Evolutionary conservation across 441 rosid species (phyloP), one percentile per base, ranked within the genome.

Genomic region (Isatis lusitanica): DNA sequence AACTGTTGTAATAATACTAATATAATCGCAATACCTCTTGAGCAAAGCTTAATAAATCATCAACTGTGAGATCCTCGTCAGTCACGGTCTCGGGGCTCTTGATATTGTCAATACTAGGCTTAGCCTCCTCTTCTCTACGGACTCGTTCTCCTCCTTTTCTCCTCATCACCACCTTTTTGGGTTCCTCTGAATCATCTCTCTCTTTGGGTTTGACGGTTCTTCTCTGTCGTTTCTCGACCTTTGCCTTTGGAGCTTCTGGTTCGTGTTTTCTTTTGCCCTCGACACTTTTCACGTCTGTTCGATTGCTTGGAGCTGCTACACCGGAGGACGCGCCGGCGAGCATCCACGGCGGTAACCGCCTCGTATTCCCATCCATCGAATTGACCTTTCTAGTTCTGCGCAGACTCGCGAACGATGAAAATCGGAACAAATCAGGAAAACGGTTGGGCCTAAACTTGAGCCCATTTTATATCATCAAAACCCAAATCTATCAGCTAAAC

Each of bases 301-400:
- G 2, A 17, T 69, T 70, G 52, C n/a, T 21, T 35, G 64, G 0
- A 1, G 38, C 28, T 9, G 70, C 1, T 46, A 18, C 75, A 42
- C 9, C 71, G 68, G 76, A 21, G 0, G 80, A 47, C 1, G 68
- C 76, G 50, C 63, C 80, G 39, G 57, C 35, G n/a, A 58, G 4
- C 73, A 77, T 77, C 80, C 80, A 77, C 64, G 80, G 73, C 13
- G 76, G 80, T 66, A 71, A 71, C 64, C 80, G 76, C 76, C 76
- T 70, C 73, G 26, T 33, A 50, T 48, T 65, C 63, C 36, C 57
- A 50, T 48, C 68, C 75, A 61, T 71, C 63, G 5, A n/a, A 15
- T 36, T 30, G 11, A 5, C 17, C 43, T 9, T 6, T 48, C 9
- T 21, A 4, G 5, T 18, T 28, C 38, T 66, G 2, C 66, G 36